Evolutionary conservation across 129 eudicot species (phyloP).

Genomic region (Cynara cardunculus): DNA sequence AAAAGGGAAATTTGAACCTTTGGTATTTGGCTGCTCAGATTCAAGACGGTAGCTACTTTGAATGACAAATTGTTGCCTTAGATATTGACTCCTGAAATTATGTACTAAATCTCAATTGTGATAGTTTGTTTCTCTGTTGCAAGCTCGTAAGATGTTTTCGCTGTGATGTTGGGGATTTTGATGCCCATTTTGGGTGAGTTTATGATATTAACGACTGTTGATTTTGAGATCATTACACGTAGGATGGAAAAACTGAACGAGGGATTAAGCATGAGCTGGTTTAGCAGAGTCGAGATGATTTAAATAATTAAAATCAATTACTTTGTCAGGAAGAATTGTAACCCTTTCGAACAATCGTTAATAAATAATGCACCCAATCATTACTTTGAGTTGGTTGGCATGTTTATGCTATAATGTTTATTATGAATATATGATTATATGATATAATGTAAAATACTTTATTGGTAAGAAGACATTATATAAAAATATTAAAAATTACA

Average conservation of each 20-base stretch:
- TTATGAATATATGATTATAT: too few species aligned
- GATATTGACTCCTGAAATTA: too few species aligned
- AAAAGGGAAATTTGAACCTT: background rate
- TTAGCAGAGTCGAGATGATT: too few species aligned
- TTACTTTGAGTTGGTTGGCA: background rate
- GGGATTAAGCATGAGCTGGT: background rate
- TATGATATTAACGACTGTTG: background rate
- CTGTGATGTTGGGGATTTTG: too few species aligned
- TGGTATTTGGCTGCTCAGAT: background rate
- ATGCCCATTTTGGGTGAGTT: too few species aligned
- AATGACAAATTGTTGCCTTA: background rate
- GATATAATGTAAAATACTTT: too few species aligned
- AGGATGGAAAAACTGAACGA: background rate
- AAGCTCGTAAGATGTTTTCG: too few species aligned
- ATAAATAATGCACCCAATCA: background rate
- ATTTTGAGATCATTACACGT: background rate
- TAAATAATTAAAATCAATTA: too few species aligned
- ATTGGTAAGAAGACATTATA: too few species aligned
- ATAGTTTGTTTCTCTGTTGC: too few species aligned
- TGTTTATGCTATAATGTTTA: background rate
- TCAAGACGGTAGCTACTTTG: background rate
- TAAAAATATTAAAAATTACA: too few species aligned
- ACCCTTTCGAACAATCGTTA: background rate
- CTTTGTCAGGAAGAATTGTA: background rate
- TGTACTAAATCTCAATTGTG: too few species aligned